Evolutionary conservation across 192 early-diverging fungal species (phyloP).

Genomic region (Backusella morwellensis): DNA sequence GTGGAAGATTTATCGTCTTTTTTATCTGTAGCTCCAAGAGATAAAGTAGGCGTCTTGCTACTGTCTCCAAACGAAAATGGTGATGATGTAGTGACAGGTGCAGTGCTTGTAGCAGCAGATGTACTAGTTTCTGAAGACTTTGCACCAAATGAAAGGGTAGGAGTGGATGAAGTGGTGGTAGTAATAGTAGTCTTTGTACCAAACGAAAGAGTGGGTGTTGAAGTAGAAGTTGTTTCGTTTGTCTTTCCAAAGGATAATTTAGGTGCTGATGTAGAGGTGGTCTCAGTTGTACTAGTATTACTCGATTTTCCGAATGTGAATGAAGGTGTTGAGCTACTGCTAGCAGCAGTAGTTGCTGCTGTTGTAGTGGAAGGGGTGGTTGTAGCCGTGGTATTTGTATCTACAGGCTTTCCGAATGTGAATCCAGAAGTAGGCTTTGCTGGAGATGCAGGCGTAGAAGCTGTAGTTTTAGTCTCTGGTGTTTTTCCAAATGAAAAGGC

Average conservation of each 20-base stretch:
- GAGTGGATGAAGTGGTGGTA: background rate
- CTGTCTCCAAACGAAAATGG: conserved; percentile 10
- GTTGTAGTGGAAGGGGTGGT: background rate
- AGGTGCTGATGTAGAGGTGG: background rate
- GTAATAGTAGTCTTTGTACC: background rate
- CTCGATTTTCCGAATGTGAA: background rate
- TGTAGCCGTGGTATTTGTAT: background rate
- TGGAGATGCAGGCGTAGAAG: background rate
- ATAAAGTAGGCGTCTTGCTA: background rate
- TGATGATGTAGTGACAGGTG: background rate
- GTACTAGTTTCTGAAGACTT: background rate
- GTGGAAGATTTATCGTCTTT: background rate
- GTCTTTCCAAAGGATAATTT: conserved; percentile 12
- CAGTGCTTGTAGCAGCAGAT: background rate
- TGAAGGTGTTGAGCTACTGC: background rate
- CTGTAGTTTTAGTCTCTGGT: background rate
- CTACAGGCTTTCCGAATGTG: background rate
- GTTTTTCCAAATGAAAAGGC: background rate
- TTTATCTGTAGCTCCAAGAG: background rate
- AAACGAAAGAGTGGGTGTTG: conserved; percentile 13
- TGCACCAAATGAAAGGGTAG: background rate
- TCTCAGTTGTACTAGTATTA: background rate
- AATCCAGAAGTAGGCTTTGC: background rate
- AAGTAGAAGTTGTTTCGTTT: conserved; percentile 8
- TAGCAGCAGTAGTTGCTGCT: background rate